Base-by-base conservation (phyloP, 495 filamentous ascomycete genomes). In the Penicillium roqueforti region DNA sequence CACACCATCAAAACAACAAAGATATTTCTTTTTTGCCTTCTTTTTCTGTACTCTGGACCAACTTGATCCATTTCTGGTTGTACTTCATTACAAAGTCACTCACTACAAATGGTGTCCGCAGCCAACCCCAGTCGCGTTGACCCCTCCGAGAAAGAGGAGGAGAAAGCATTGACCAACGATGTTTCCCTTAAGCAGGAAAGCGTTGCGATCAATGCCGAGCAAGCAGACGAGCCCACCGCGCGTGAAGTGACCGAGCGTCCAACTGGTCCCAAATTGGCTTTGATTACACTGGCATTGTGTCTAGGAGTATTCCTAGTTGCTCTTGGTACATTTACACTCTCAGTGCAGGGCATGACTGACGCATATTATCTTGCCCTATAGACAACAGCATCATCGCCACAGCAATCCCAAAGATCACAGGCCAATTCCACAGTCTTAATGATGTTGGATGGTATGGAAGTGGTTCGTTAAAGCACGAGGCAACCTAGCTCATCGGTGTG, bases 391-490 rank as follows among this genome's bases (percentile, higher is more conserved):
- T 76, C 42, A 77, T 78, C 7, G 62, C 59, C 3, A 65, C 65
- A 0, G 75, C 74, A 0, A 77, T 76, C 25, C 75, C 75, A 19
- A 67, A 67, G 11, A 78, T 77, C 45, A 76, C 73, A 0, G 66
- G 68, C 51, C 64, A 72, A 25, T 78, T 78, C 60, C 61, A 75
- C 26, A 67, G 65, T 44, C 61, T 77, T 14, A 47, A 63, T 1
- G 70, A 76, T 59, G 72, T 78, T 28, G 75, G 67, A 19, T 78
- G 75, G 75, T 78, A 75, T 58, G 72, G 73, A 13, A 69, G 67
- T 47, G 67, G 37, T 51, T 6, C 4, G 37, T 32, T 7, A 14
- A 22, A 26, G 5, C 1, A 13, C 22, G 6, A 39, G 4, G 22
- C 1, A 29, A 19, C 18, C 10, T 38, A 67, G 50, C 53, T 57